Evolutionary conservation across 1,284 basidiomycete species (phyloP).

Genomic region (Cryptococcus wingfieldii): DNA sequence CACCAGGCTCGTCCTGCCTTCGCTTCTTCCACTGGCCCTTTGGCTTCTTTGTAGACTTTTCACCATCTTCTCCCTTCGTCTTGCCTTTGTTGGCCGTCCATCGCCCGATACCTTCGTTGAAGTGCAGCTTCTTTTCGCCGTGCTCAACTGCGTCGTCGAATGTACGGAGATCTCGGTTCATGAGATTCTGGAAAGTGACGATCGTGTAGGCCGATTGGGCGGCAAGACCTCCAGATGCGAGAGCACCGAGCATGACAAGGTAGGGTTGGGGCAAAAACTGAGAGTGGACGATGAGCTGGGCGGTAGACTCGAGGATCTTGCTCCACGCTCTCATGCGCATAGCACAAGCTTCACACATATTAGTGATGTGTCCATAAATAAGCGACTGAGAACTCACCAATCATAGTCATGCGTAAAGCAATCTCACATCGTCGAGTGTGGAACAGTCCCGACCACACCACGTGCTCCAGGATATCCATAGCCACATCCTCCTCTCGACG

Average conservation of each 20-base stretch:
- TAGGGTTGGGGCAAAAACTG: slow-evolving; percentile 62
- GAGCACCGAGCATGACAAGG: slow-evolving; percentile 64
- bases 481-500: slow-evolving; percentile 61
- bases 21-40: slow-evolving; percentile 7
- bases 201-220: slow-evolving; percentile 70
- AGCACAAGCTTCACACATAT: slow-evolving; percentile 59
- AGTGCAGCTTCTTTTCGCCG: slow-evolving; percentile 46
- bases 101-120: slow-evolving; percentile 15
- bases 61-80: slow-evolving; percentile 21
- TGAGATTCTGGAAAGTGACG: slow-evolving; percentile 71
- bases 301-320: slow-evolving; percentile 58
- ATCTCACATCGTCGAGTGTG: slow-evolving; percentile 62
- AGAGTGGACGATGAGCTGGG: slow-evolving; percentile 61
- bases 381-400: slow-evolving; percentile 54
- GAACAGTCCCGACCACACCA: slow-evolving; percentile 72
- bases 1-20: slow-evolving; percentile 15
- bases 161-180: slow-evolving; percentile 69
- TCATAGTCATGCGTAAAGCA: slow-evolving; percentile 64
- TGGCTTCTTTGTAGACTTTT: slow-evolving; percentile 9
- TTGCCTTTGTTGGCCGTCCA: slow-evolving; percentile 26
- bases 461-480: slow-evolving; percentile 73
- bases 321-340: slow-evolving; percentile 58
- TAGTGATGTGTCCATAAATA: not conserved
- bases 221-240: slow-evolving; percentile 61
- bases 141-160: slow-evolving; percentile 61